Base-by-base conservation (phyloP, 768 basidiomycete species). In the Lentinula boryana region DNA sequence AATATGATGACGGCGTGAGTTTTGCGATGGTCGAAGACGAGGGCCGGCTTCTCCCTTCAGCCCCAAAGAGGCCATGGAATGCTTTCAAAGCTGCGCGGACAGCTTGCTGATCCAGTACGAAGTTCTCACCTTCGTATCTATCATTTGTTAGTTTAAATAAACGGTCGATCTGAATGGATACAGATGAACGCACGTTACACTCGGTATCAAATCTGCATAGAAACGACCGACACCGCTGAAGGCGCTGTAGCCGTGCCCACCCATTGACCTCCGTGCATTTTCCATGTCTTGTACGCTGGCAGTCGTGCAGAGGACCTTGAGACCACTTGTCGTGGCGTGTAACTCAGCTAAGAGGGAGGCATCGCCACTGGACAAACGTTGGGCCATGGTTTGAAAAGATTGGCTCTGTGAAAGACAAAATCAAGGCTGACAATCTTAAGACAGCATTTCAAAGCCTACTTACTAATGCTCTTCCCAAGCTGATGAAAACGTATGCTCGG, bases 101-200 rank as follows among this genome's bases (percentile, higher is more conserved):
- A 36, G 89, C 88, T 71, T 92, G 90, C 52, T 83, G 78, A 64
- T 89, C 86, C 10, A 92, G 78, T 5, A 91, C 86, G 62, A 81
- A 91, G 68, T 92, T 91, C 67, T 92, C 90, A 13, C 89, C 89
- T 73, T 91, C 89, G 63, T 82, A 90, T 2, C 87, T 88, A 16
- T 41, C 35, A 35, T 38, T 5, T 33, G 60, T 27, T 44, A 66
- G 21, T 3, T 33, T 40, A 5, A 15, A 27, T 36, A 8, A 31
- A 38, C 16, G 15, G n/a, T 51, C 4, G 21, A 38, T 13, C 18
- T 50, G 27, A 35, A n/a, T 27, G 27, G 27, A 33, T 9, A 51
- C 31, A 59, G 8, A 46, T 43, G 10, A 35, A 74, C 82, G 9
- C 66, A 87, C 84, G 88, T 89, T 27, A 78, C 81, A 56, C 80